Percentiles rank a stretch among this genome's conserved stretches.
Conservation (phyloP, 2,329 filamentous ascomycete species). For the Fusarium solani-melongenae region DNA sequence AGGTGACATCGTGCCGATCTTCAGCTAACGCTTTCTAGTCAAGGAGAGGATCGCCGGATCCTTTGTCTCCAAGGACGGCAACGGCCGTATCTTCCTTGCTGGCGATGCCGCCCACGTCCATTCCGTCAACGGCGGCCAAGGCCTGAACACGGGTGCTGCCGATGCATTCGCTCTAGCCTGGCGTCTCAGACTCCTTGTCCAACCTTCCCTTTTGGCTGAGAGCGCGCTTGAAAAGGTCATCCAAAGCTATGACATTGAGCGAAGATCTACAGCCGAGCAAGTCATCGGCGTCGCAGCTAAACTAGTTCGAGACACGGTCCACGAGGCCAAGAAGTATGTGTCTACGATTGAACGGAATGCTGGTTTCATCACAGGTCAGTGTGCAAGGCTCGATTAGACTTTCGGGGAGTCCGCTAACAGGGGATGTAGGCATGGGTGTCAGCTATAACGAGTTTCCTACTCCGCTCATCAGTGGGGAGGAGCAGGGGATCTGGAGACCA, state of each 20-base stretch:
- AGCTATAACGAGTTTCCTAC: constrained; percentile 20
- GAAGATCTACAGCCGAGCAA: constrained; percentile 54
- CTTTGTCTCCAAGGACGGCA: constrained; percentile 53
- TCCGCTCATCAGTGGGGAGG: constrained; percentile 10
- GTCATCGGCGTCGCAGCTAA: constrained; percentile 60
- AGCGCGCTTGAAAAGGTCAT: constrained; percentile 43
- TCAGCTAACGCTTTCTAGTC: constrained; percentile 40
- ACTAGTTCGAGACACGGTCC: constrained; percentile 57
- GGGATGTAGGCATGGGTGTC: constrained; percentile 23
- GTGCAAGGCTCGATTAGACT: neutral
- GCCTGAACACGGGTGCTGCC: constrained; percentile 68
- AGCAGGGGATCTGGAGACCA: constrained; percentile 19
- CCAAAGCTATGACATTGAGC: constrained; percentile 57
- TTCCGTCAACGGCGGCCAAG: constrained; percentile 66
- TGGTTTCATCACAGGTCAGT: constrained; percentile 58
- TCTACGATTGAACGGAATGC: constrained; percentile 60
- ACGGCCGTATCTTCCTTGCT: constrained; percentile 61
- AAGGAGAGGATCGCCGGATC: constrained; percentile 54
- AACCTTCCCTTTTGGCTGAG: constrained; percentile 26
- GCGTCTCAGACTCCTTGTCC: constrained; percentile 55
- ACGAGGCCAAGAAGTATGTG: constrained; percentile 58
- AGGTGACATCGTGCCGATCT: neutral
- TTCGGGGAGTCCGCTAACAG: neutral
- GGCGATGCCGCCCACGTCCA: constrained; percentile 69
- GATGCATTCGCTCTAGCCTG: constrained; percentile 67